Evolutionary conservation across 495 filamentous ascomycete species (phyloP).

Genomic region (Cercophora sp.): DNA sequence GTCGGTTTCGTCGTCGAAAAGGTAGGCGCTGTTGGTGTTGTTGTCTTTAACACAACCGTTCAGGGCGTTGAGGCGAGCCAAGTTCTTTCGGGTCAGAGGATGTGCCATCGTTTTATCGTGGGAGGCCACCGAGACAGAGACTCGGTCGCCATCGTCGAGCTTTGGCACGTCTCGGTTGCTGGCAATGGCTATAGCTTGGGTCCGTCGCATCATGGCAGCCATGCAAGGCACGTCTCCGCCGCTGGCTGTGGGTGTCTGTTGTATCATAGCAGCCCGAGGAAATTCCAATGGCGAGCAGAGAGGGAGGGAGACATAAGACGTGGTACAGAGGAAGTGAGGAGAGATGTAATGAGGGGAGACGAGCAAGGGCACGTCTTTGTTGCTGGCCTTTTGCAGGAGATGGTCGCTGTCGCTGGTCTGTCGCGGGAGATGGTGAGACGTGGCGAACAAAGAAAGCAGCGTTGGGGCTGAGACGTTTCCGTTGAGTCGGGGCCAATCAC

Average conservation of each 20-base stretch:
- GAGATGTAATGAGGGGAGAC: neutral
- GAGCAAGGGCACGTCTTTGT: neutral
- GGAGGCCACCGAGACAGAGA: neutral
- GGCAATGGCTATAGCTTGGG: neutral
- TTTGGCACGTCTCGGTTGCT: neutral
- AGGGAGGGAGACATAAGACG: neutral
- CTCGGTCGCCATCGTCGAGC: neutral
- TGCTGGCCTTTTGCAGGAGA: neutral
- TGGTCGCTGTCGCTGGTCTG: neutral
- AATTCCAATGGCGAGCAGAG: neutral
- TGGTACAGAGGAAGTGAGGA: neutral
- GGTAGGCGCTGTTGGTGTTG: conserved; percentile 7
- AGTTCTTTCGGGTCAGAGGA: conserved; percentile 9
- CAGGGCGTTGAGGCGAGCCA: conserved; percentile 7
- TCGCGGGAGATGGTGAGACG: neutral
- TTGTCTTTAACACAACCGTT: neutral
- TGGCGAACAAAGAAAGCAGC: conserved; percentile 5
- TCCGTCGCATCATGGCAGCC: neutral
- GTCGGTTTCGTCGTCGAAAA: conserved; percentile 1
- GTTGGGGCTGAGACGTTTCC: too few species aligned
- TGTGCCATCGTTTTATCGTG: neutral
- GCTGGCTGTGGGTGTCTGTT: neutral
- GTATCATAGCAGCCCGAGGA: neutral
- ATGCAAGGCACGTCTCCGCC: neutral
- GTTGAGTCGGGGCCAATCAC: too few species aligned